A percentile compares a stretch with the other conserved stretches of the same genome.
These are phyloP conservation scores for Austroboletus eburneus DNA, from an alignment of 768 basidiomycete species.

Conservation along the genomic window DNA sequence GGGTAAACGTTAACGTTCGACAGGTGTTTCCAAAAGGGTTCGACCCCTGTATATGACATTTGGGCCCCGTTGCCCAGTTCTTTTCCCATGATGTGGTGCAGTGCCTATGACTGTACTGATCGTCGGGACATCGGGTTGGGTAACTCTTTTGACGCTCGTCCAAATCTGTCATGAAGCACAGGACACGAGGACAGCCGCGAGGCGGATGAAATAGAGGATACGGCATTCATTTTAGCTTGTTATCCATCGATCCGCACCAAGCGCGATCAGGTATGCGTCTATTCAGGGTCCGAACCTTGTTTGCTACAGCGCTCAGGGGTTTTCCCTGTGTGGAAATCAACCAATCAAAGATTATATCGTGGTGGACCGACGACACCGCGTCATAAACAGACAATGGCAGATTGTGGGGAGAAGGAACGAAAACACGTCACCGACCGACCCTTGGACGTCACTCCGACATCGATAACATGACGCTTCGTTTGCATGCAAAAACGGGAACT, in stretches of 20 bases:
- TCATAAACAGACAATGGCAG: constrained; percentile 1
- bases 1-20: constrained; percentile 91
- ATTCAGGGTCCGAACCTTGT: neutral
- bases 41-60: constrained; percentile 21
- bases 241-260: constrained; percentile 12
- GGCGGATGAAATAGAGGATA: neutral
- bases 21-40: constrained; percentile 83
- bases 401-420: neutral
- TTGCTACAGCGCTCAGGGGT: neutral
- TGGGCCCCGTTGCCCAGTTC: neutral
- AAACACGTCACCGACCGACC: neutral
- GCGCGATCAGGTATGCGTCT: constrained; percentile 5
- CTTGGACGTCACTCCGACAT: constrained; percentile 1
- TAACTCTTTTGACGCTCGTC: neutral
- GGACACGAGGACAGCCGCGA: constrained; percentile 5
- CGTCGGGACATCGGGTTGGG: neutral
- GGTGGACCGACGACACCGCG: constrained; percentile 24
- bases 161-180: neutral
- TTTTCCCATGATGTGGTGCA: neutral
- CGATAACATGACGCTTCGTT: constrained; percentile 6
- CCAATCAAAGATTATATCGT: neutral
- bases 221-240: constrained; percentile 2
- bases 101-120: constrained; percentile 4
- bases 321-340: neutral
- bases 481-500: too few species aligned